phyloP scores from a whole-genome alignment of 495 filamentous ascomycete species.

The Penicillium atrosanguineum region DNA sequence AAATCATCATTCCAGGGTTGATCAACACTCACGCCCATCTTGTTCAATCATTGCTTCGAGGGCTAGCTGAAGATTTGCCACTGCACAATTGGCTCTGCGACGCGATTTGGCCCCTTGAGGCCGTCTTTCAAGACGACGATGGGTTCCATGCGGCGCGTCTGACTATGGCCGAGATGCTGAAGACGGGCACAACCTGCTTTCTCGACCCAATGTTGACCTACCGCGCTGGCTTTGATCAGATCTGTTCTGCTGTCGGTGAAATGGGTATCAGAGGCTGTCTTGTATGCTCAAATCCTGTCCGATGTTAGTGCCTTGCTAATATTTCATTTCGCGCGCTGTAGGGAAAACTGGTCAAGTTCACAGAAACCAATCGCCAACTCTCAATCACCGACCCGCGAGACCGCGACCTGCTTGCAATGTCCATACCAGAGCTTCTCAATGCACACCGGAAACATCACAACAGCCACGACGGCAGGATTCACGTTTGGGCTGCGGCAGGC shows the following conservation, averaged over 20 bases:
- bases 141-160: slow-evolving; percentile 39
- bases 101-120: slow-evolving; percentile 43
- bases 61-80: slow-evolving; percentile 40
- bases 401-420: slow-evolving; percentile 28
- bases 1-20: slow-evolving; percentile 43
- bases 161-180: slow-evolving; percentile 45
- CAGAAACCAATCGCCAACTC: slow-evolving; percentile 28
- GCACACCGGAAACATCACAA: slow-evolving; percentile 27
- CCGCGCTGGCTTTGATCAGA: slow-evolving; percentile 36
- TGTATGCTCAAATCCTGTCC: slow-evolving; percentile 14
- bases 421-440: slow-evolving; percentile 19
- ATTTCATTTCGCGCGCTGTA: not conserved
- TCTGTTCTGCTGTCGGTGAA: slow-evolving; percentile 36
- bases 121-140: slow-evolving; percentile 34
- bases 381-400: slow-evolving; percentile 35
- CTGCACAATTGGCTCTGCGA: slow-evolving; percentile 43
- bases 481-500: slow-evolving; percentile 44
- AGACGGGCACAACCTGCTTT: slow-evolving; percentile 46
- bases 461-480: slow-evolving; percentile 32
- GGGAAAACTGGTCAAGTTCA: slow-evolving; percentile 38
- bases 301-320: not conserved
- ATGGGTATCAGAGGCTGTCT: slow-evolving; percentile 43
- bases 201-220: slow-evolving; percentile 46
- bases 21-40: slow-evolving; percentile 45
- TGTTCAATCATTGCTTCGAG: slow-evolving; percentile 42